A percentile compares a stretch with the other conserved stretches of the same genome.
Evolutionary conservation across 2,329 filamentous ascomycete genomes (phyloP).

Genomic region (Talaromyces sp.): DNA sequence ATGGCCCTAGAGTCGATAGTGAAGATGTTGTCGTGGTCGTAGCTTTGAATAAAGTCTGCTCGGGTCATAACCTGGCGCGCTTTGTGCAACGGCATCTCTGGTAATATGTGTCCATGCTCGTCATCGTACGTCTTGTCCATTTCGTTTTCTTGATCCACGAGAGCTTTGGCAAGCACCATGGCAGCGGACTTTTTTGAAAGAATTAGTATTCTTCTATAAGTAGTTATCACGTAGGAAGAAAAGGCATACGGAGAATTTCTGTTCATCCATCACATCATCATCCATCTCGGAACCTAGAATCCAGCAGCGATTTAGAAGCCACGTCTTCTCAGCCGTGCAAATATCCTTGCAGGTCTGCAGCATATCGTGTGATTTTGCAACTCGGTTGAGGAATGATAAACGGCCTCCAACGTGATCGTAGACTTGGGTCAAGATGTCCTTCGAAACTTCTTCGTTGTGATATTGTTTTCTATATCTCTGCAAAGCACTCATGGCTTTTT

Average conservation of each 20-base stretch:
- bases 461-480: conserved; percentile 76
- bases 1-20: conserved; percentile 82
- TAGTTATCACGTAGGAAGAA: background rate
- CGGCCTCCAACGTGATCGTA: conserved; percentile 85
- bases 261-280: conserved; percentile 97
- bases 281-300: conserved; percentile 75
- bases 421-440: conserved; percentile 62
- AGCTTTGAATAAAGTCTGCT: conserved; percentile 85
- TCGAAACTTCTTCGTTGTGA: conserved; percentile 54
- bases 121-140: conserved; percentile 59
- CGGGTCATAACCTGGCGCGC: conserved; percentile 92
- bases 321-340: conserved; percentile 65
- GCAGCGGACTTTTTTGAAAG: conserved; percentile 62
- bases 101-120: conserved; percentile 66
- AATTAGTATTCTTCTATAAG: background rate
- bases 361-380: conserved; percentile 84
- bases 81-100: conserved; percentile 72
- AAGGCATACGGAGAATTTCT: conserved; percentile 78
- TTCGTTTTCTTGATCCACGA: conserved; percentile 74
- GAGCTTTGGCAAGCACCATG: conserved; percentile 84
- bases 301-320: conserved; percentile 75
- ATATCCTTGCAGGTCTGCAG: conserved; percentile 68
- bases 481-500: conserved; percentile 70
- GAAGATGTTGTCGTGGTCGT: conserved; percentile 93
- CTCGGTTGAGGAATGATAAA: conserved; percentile 78